Conservation (phyloP, 2,329 filamentous ascomycete genomes). For the Alternaria sp. region DNA sequence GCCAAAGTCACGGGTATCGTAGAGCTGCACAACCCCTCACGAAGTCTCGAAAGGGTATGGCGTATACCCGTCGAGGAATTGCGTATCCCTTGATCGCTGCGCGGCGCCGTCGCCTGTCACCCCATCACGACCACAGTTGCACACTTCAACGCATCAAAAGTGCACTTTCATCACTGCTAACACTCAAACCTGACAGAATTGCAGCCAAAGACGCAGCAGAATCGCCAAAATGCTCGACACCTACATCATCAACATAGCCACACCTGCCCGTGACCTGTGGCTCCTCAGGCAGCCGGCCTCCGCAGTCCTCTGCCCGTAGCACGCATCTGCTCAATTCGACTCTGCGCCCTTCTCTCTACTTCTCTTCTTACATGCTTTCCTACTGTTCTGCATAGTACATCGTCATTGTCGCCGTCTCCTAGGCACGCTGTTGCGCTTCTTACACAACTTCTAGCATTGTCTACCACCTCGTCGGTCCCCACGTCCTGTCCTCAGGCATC, state of each 20-base stretch:
- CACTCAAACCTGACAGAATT: slow-evolving; percentile 26
- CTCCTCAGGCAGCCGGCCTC: slow-evolving; percentile 38
- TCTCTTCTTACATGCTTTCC: slow-evolving; percentile 16
- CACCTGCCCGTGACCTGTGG: slow-evolving; percentile 30
- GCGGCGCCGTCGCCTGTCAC: slow-evolving; percentile 28
- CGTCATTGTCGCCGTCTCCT: slow-evolving; percentile 3
- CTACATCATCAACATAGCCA: slow-evolving; percentile 39
- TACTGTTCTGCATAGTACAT: slow-evolving; percentile 7
- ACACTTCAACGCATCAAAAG: slow-evolving; percentile 24
- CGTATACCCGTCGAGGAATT: slow-evolving; percentile 23
- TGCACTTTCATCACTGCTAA: slow-evolving; percentile 39
- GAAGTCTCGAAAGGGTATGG: slow-evolving; percentile 31
- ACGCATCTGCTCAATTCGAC: slow-evolving; percentile 15
- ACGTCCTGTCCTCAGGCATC: slow-evolving; percentile 34
- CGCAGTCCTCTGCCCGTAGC: slow-evolving; percentile 21
- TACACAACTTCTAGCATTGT: background rate
- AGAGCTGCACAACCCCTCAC: slow-evolving; percentile 20
- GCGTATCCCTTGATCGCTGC: slow-evolving; percentile 37
- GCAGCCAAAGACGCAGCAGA: slow-evolving; percentile 29
- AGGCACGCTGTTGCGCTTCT: slow-evolving; percentile 2
- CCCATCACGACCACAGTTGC: slow-evolving; percentile 32
- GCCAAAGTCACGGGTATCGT: slow-evolving; percentile 18
- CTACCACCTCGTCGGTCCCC: slow-evolving; percentile 21
- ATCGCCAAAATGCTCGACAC: slow-evolving; percentile 27
- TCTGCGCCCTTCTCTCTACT: slow-evolving; percentile 25